Evolutionary conservation across 257 asterid species (phyloP).

Genomic region (Nicotiana obtusifolia): DNA sequence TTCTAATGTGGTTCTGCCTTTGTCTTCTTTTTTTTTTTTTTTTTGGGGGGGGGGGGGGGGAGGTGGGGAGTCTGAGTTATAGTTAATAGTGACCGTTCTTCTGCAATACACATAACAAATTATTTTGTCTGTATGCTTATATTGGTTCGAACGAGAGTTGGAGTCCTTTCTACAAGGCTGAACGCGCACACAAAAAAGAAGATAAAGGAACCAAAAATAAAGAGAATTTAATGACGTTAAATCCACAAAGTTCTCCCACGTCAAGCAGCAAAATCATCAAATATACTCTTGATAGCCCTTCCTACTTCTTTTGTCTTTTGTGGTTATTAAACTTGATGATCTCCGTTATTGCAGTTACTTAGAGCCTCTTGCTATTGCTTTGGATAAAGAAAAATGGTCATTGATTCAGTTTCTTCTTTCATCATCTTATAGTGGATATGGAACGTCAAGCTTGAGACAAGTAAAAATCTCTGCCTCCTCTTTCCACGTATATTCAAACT

Average conservation of each 20-base stretch:
- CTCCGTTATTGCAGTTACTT: slow-evolving; percentile 55
- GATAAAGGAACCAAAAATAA: neutral
- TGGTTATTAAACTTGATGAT: slow-evolving; percentile 19
- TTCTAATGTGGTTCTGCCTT: neutral
- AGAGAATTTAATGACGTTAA: neutral
- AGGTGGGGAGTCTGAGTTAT: neutral
- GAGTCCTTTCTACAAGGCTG: neutral
- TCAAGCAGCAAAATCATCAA: neutral
- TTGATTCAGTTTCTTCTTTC: slow-evolving; percentile 87
- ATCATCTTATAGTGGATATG: slow-evolving; percentile 90
- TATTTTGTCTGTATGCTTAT: neutral
- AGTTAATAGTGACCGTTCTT: neutral
- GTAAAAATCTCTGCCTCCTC: slow-evolving; percentile 35
- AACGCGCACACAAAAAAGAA: neutral
- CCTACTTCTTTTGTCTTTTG: slow-evolving; percentile 7
- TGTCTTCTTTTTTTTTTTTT: neutral
- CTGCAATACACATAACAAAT: neutral
- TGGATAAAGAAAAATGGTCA: slow-evolving; percentile 95
- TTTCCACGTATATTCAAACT: neutral
- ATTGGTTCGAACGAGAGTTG: neutral
- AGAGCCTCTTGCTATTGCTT: slow-evolving; percentile 84
- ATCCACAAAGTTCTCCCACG: neutral
- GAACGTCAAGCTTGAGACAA: slow-evolving; percentile 88
- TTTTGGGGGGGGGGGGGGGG: neutral
- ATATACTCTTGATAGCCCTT: neutral